Base-by-base conservation (phyloP, 2,329 filamentous ascomycete genomes). In the Trichoderma sp. region DNA sequence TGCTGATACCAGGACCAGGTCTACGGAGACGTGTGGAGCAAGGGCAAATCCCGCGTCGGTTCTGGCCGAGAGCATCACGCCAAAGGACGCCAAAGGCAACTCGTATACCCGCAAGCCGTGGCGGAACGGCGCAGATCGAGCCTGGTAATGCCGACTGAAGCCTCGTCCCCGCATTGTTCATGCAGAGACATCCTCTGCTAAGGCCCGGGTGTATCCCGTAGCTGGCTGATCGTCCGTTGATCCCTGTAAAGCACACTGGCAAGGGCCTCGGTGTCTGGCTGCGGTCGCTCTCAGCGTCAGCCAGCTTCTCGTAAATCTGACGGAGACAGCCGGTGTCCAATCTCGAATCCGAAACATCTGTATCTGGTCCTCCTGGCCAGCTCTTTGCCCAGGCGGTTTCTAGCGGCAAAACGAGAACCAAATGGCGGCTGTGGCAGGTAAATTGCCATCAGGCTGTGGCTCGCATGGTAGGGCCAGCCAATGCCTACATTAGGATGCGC, bases 141-240 rank as follows among this genome's bases (percentile, higher is more conserved):
- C 18, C 34, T 58, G 56, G 56, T 34, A 61, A 69, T 61, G 66
- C 66, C 66, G 66, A 69, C n/a, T 69, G 66, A 69, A 69, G 66
- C 66, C 66, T 69, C 66, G 30, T 69, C 66, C 66, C 66, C 66
- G 66, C 66, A 69, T 61, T 69, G 66, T 58, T 21, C 57, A 60
- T 69, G 66, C 66, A 69, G 28, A 51, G 39, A 21, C 57, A 69
- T 69, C 28, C 53, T 69, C 43, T 69, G 57, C 66, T 51, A 51
- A 60, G 66, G n/a, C 66, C 51, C 66, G 66, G 57, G 32, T 53
- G 28, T 53, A 43, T 28, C 51, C 56, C 56, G 36, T 36, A 51
- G 57, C 36, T 43, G 66, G 53, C 21, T 61, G 66, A 69, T 69
- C 66, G 39, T 53, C 66, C 57, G 56, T 61, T 36, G 26, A 69